These are phyloP conservation scores for Hyaloperonospora brassicae DNA, from an alignment of 352 stramenopile species.

Conservation along the genomic window DNA sequence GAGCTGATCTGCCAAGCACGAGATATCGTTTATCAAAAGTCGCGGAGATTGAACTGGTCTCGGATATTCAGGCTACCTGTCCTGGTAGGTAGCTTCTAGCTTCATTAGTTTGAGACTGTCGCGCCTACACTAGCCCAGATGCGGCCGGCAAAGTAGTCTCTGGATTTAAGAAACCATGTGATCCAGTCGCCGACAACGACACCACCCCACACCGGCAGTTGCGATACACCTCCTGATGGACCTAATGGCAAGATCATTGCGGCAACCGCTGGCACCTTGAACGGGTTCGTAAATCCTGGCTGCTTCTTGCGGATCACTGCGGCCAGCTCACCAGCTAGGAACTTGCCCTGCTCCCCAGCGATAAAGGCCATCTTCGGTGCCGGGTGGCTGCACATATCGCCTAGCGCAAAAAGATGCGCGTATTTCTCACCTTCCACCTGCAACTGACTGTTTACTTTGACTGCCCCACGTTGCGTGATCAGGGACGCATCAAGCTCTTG, in stretches of 20 bases:
- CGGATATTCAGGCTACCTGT: no score
- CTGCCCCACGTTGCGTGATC: constrained; percentile 26
- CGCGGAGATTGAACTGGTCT: no score
- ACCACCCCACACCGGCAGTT: constrained; percentile 43
- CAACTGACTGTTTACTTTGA: constrained; percentile 43
- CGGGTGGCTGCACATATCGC: constrained; percentile 44
- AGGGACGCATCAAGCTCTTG: constrained; percentile 39
- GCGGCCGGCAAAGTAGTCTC: constrained; percentile 32
- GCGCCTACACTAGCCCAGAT: constrained; percentile 30
- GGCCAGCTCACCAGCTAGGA: constrained; percentile 29
- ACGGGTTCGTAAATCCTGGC: constrained; percentile 21
- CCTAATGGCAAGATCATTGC: constrained; percentile 38
- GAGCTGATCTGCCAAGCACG: no score
- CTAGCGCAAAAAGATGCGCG: constrained; percentile 45
- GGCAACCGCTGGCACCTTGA: constrained; percentile 9
- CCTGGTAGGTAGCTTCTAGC: no score
- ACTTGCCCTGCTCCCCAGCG: constrained; percentile 37
- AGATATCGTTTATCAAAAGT: no score
- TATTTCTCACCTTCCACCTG: constrained; percentile 43
- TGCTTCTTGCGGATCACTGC: constrained; percentile 23
- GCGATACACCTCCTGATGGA: constrained; percentile 38
- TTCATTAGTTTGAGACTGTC: constrained; percentile 15
- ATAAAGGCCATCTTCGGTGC: constrained; percentile 40
- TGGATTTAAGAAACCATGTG: constrained; percentile 41
- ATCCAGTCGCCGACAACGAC: constrained; percentile 44